Conservation (phyloP, 805 yeast species). For the Grigorovia humatica region DNA sequence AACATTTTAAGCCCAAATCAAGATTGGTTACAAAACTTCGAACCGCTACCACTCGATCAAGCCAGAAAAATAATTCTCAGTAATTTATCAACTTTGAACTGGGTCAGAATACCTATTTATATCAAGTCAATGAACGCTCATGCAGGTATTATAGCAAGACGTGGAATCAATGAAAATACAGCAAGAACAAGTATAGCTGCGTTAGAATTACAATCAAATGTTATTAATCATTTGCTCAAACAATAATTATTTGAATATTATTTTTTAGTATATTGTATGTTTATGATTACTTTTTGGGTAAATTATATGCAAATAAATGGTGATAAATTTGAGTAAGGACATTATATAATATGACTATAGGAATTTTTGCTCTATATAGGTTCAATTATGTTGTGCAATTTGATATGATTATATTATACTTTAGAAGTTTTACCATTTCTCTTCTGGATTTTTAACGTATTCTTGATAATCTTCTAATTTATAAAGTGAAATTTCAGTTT, state of each 20-base stretch:
- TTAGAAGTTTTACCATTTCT: constrained; percentile 55
- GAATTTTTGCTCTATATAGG: no score
- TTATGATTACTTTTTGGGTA: no score
- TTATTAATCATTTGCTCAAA: constrained; percentile 14
- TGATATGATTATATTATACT: no score
- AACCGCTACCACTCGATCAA: constrained; percentile 28
- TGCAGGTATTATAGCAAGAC: constrained; percentile 74
- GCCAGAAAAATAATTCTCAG: constrained; percentile 35
- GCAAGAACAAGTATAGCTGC: constrained; percentile 21
- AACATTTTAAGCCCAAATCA: constrained; percentile 10
- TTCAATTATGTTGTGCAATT: no score
- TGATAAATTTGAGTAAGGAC: no score
- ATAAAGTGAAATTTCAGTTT: constrained; percentile 84
- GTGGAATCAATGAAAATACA: constrained; percentile 37
- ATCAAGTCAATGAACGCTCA: constrained; percentile 73
- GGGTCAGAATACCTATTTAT: constrained; percentile 71
- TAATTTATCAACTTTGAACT: constrained; percentile 51
- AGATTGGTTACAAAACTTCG: constrained; percentile 9
- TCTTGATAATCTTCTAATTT: constrained; percentile 54
- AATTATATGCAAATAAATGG: no score
- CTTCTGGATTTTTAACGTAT: constrained; percentile 76
- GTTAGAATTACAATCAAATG: constrained; percentile 21
- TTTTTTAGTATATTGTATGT: no score
- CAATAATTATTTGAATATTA: background rate
- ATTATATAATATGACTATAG: no score